These are phyloP conservation scores for Brassica nigra DNA, from an alignment of 345 rosid species.

Conservation along the genomic window DNA sequence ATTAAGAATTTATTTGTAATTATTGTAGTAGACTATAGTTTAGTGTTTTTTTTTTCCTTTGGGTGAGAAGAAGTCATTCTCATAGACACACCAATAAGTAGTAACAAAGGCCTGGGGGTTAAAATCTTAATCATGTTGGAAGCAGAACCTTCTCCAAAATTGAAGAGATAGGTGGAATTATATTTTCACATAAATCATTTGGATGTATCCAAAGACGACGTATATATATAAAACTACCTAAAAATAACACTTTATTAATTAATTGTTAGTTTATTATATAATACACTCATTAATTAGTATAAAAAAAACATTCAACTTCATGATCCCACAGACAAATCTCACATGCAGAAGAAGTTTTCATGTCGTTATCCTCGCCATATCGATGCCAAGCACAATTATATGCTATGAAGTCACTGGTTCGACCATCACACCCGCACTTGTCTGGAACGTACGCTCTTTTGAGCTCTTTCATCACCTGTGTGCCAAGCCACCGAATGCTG, in stretches of 20 bases:
- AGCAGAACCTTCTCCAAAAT: background rate
- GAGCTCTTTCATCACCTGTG: background rate
- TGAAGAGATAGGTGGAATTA: background rate
- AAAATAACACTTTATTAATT: background rate
- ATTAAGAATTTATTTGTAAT: too few species aligned
- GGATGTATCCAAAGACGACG: background rate
- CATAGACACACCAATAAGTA: too few species aligned
- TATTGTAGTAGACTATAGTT: too few species aligned
- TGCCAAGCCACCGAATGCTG: background rate
- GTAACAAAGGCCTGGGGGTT: too few species aligned
- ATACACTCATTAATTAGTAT: background rate
- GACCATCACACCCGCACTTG: slow-evolving; percentile 23
- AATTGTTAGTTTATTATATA: background rate
- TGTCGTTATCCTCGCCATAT: background rate
- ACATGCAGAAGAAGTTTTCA: slow-evolving; percentile 17
- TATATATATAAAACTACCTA: background rate
- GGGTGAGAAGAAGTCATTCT: too few species aligned
- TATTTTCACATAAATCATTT: background rate
- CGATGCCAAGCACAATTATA: background rate
- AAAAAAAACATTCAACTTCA: background rate
- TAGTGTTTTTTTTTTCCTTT: too few species aligned
- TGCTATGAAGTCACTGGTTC: slow-evolving; percentile 5
- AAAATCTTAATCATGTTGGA: too few species aligned
- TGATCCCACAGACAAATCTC: slow-evolving; percentile 21
- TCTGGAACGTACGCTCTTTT: background rate